Base-by-base conservation (phyloP, 768 basidiomycete genomes). In the Rubroboletus satanas region DNA sequence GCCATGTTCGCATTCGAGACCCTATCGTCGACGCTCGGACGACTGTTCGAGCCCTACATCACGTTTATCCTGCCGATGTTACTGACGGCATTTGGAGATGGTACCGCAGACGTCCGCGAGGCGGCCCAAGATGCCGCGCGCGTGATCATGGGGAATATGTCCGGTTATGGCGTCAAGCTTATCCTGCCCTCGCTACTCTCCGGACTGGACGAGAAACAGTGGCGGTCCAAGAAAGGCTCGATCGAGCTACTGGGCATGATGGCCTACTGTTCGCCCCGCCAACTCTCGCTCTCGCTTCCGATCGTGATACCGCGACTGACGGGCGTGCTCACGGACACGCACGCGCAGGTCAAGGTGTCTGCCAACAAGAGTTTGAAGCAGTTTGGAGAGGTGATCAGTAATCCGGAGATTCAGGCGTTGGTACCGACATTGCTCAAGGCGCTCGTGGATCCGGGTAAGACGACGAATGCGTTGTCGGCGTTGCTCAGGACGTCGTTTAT, bases 371-470 rank as follows among this genome's bases (percentile, higher is more conserved):
- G 91, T 71, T 74, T 99, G 72, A 98, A 98, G 71, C 90, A 92
- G 67, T 98, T 99, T 68, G 97, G 97, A 32, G 97, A 98, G 72
- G 97, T 99, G 52, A 94, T 98, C 66, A 93, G 81, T 71, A 99
- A 98, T 65, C 97, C 97, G 0, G 97, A 99, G 73, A 93, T 98
- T 56, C 91, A 96, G 68, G 83, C 84, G 8, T 78, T 99, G 56
- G 93, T 94, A 17, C 90, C 90, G 7, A 80, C 87, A 11, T 82
- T 98, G 58, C 83, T 98, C 62, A 98, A 93, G 69, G 97, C 97
- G 1, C 79, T 99, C 58, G 93, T 96, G 31, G 96, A 99, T 71
- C 97, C 97, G 8, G 82, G 83, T 0, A 97, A 93, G 75, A 98
- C 92, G 4, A 81, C 88, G 14, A 85, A 79, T 61, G 97, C 95